These are phyloP conservation scores for Hanseniaspora valbyensis DNA, from an alignment of 805 yeast genomes.

Conservation along the genomic window DNA sequence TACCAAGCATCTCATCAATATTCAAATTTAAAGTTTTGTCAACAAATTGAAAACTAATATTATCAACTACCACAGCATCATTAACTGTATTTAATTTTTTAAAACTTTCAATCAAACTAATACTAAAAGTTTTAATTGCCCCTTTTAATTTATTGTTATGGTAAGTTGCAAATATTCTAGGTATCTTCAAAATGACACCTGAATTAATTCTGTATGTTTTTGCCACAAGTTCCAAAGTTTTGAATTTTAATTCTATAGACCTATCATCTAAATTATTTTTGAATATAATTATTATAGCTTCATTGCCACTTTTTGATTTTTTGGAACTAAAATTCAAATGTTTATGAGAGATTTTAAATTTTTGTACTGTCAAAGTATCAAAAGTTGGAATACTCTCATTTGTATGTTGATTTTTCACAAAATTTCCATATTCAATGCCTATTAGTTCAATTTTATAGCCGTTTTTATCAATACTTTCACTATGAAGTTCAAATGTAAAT, in stretches of 20 bases:
- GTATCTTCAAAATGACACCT: conserved; percentile 8
- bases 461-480: conserved; percentile 40
- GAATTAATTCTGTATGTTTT: conserved; percentile 14
- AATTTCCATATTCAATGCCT: conserved; percentile 6
- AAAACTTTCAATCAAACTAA: conserved; percentile 9
- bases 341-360: conserved; percentile 30
- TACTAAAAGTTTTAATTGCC: conserved; percentile 3
- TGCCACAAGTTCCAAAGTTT: conserved; percentile 1
- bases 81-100: neutral
- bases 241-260: neutral
- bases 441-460: conserved; percentile 1
- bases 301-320: neutral
- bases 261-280: neutral
- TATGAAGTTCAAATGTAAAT: conserved; percentile 41
- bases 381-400: conserved; percentile 28
- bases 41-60: neutral
- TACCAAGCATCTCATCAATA: conserved; percentile 39
- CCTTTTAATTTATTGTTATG: conserved; percentile 1
- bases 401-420: conserved; percentile 27
- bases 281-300: conserved; percentile 14
- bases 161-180: neutral
- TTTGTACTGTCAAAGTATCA: conserved; percentile 31
- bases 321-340: conserved; percentile 33
- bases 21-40: conserved; percentile 19
- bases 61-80: neutral